A percentile compares a stretch with the other conserved stretches of the same genome.
Evolutionary conservation across 495 filamentous ascomycete species (phyloP).

Genomic region (Lepraria neglecta): DNA sequence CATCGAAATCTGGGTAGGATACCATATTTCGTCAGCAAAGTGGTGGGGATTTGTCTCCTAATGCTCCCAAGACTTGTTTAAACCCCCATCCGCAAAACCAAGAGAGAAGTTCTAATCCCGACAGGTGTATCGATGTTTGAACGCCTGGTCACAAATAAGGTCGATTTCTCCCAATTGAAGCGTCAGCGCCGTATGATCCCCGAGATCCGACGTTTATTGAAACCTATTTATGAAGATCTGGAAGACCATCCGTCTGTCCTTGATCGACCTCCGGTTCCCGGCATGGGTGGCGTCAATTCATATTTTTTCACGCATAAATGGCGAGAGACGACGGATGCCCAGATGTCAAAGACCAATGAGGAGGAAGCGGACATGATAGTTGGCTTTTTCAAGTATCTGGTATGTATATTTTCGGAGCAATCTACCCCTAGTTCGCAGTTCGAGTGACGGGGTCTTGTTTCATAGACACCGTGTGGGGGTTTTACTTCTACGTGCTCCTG

Average conservation of each 20-base stretch:
- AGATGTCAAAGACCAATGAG: slow-evolving; percentile 65
- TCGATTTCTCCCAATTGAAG: slow-evolving; percentile 55
- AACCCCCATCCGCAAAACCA: background rate
- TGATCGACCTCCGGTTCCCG: slow-evolving; percentile 56
- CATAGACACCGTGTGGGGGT: too few relatives aligned
- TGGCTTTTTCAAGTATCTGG: slow-evolving; percentile 65
- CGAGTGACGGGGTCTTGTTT: too few relatives aligned
- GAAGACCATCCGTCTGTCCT: slow-evolving; percentile 64
- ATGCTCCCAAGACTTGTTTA: slow-evolving; percentile 40
- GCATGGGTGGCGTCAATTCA: slow-evolving; percentile 70
- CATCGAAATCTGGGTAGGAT: too few relatives aligned
- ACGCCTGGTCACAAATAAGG: slow-evolving; percentile 61
- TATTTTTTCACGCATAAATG: slow-evolving; percentile 70
- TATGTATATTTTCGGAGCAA: too few relatives aligned
- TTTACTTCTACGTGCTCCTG: too few relatives aligned
- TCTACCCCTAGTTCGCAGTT: too few relatives aligned
- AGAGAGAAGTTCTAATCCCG: background rate
- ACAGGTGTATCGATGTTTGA: slow-evolving; percentile 69
- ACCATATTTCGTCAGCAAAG: too few relatives aligned
- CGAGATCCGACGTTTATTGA: slow-evolving; percentile 57
- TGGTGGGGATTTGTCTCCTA: too few relatives aligned
- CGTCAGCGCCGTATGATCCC: slow-evolving; percentile 68
- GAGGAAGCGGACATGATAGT: slow-evolving; percentile 74
- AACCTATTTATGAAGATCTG: slow-evolving; percentile 62
- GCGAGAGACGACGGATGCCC: slow-evolving; percentile 57